Evolutionary conservation across 2,329 filamentous ascomycete genomes (phyloP).

Genomic region (Pseudocercospora macadamiae): DNA sequence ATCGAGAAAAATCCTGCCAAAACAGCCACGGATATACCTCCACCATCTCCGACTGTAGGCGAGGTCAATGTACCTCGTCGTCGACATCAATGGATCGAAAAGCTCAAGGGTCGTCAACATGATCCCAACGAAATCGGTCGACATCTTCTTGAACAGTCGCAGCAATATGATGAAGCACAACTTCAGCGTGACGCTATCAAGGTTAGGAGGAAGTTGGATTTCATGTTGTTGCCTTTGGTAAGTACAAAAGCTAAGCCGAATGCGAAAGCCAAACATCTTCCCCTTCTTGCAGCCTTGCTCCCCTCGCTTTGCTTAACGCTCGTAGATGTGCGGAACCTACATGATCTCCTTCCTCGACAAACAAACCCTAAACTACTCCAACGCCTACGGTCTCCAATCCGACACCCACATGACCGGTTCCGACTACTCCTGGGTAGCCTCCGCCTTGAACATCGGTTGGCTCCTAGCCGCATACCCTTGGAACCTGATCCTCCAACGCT

Average conservation of each 20-base stretch:
- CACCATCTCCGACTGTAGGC: background rate
- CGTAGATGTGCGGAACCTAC: slow-evolving; percentile 51
- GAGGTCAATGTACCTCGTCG: background rate
- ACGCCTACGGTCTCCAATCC: slow-evolving; percentile 21
- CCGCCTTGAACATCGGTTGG: slow-evolving; percentile 51
- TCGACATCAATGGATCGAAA: background rate
- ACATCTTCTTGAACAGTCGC: slow-evolving; percentile 12
- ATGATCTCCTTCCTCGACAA: slow-evolving; percentile 31
- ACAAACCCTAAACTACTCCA: slow-evolving; percentile 24
- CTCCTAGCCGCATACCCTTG: slow-evolving; percentile 47
- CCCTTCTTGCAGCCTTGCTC: no score
- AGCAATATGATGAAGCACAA: slow-evolving; percentile 28
- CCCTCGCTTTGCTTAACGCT: background rate
- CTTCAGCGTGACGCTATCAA: slow-evolving; percentile 47
- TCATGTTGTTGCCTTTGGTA: slow-evolving; percentile 53
- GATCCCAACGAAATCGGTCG: slow-evolving; percentile 18
- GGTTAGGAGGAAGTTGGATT: slow-evolving; percentile 50
- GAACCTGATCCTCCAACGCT: slow-evolving; percentile 35
- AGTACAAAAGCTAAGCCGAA: slow-evolving; percentile 44
- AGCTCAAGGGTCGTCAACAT: slow-evolving; percentile 6
- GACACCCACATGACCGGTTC: slow-evolving; percentile 40
- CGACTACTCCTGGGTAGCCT: slow-evolving; percentile 47
- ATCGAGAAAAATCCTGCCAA: background rate
- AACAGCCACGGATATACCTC: background rate
- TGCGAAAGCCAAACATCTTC: no score